Percentiles rank a stretch among this genome's conserved stretches.
Conservation (phyloP, 2,329 filamentous ascomycete species). For the Pseudocercospora vitis region DNA sequence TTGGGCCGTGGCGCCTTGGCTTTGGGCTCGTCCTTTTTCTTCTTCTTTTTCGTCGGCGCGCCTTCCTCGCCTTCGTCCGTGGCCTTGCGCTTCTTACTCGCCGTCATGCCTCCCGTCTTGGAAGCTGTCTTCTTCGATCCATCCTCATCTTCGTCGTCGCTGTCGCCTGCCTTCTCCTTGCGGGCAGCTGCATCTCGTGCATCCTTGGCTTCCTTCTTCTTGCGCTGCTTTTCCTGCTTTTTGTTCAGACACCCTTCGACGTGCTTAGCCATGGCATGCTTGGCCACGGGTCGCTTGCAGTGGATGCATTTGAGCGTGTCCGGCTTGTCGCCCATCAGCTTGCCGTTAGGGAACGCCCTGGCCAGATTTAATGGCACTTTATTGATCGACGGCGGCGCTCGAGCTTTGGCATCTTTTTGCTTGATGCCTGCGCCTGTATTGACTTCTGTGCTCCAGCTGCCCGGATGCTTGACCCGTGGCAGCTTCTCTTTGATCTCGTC, state of each 20-base stretch:
- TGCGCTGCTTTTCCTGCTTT: conserved; percentile 67
- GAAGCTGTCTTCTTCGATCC: conserved; percentile 34
- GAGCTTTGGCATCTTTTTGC: conserved; percentile 21
- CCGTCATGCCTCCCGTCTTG: conserved; percentile 34
- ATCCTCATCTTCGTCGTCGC: conserved; percentile 42
- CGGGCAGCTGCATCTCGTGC: conserved; percentile 51
- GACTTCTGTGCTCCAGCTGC: conserved; percentile 37
- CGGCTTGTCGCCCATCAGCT: conserved; percentile 74
- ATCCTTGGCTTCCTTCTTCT: conserved; percentile 64
- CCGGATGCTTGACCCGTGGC: conserved; percentile 36
- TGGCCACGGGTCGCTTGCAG: conserved; percentile 85
- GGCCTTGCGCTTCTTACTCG: conserved; percentile 48
- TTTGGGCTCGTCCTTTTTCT: conserved; percentile 49
- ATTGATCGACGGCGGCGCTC: conserved; percentile 40
- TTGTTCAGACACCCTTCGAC: conserved; percentile 80
- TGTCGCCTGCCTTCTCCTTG: conserved; percentile 44
- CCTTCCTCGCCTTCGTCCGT: conserved; percentile 64
- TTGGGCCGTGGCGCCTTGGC: conserved; percentile 78
- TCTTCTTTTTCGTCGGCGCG: conserved; percentile 82
- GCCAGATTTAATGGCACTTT: conserved; percentile 73
- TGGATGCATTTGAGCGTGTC: conserved; percentile 85
- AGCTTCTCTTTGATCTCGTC: conserved; percentile 33
- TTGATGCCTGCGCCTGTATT: conserved; percentile 28
- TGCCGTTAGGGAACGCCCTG: conserved; percentile 77
- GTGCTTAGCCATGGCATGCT: conserved; percentile 72